phyloP scores from a whole-genome alignment of 108 stramenopile species.

The Nitzschia inconspicua region DNA sequence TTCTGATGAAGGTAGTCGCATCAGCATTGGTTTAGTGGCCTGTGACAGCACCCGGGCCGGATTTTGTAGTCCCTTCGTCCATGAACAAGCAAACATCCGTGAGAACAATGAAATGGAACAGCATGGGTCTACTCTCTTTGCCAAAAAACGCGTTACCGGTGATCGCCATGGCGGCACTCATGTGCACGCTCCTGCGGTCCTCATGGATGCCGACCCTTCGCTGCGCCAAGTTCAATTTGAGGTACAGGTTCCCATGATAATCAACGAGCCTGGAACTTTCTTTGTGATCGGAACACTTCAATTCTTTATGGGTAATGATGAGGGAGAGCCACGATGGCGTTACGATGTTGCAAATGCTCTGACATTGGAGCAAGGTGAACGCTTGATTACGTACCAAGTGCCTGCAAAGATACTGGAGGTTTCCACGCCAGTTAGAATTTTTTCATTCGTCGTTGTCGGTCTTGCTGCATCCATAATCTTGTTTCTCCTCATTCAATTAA shows the following conservation, averaged over 20 bases:
- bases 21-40: neutral
- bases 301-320: conserved; percentile 1
- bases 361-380: neutral
- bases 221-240: neutral
- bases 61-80: conserved; percentile 38
- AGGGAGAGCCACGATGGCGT: neutral
- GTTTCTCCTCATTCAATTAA: conserved; percentile 5
- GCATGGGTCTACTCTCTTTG: neutral
- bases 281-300: conserved; percentile 17
- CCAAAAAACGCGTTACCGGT: conserved; percentile 3
- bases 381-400: conserved; percentile 8
- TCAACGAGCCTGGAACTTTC: conserved; percentile 16
- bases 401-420: conserved; percentile 16
- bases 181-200: conserved; percentile 4
- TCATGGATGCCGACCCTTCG: conserved; percentile 2
- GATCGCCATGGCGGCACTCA: conserved; percentile 19
- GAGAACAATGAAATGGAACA: neutral
- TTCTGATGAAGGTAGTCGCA: conserved; percentile 1
- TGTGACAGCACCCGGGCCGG: neutral
- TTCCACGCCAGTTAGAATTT: neutral
- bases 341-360: conserved; percentile 32
- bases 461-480: conserved; percentile 12
- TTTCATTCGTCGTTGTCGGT: conserved; percentile 13
- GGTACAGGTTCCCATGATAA: neutral
- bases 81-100: conserved; percentile 5